Conservation (phyloP, 2,329 filamentous ascomycete genomes). For the Monilinia aucupariae region DNA sequence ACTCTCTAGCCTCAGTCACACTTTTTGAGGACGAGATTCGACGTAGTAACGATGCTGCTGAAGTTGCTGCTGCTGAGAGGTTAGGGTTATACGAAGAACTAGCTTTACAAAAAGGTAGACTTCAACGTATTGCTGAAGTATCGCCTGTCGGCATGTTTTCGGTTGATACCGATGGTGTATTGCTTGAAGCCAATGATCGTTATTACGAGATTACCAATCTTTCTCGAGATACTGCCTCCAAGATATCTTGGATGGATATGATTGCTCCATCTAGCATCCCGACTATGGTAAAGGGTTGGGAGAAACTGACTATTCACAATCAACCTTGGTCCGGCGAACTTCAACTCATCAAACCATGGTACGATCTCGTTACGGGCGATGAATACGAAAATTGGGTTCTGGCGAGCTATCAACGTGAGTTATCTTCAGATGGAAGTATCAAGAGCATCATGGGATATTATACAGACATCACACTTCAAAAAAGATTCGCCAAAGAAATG, state of each 20-base stretch:
- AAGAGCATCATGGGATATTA: constrained; percentile 74
- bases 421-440: constrained; percentile 54
- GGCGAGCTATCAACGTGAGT: constrained; percentile 69
- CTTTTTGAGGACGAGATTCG: constrained; percentile 77
- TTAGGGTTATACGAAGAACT: constrained; percentile 29
- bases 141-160: constrained; percentile 81
- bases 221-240: constrained; percentile 49
- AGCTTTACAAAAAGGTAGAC: constrained; percentile 25
- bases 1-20: constrained; percentile 73
- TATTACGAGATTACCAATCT: constrained; percentile 69
- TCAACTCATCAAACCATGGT: constrained; percentile 56
- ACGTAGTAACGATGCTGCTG: constrained; percentile 65
- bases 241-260: constrained; percentile 66
- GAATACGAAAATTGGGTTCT: constrained; percentile 68
- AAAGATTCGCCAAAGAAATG: constrained; percentile 77
- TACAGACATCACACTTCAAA: constrained; percentile 78
- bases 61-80: constrained; percentile 62
- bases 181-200: constrained; percentile 76
- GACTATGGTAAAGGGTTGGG: constrained; percentile 55
- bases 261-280: constrained; percentile 59
- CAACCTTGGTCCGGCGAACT: constrained; percentile 65
- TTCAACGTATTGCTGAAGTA: constrained; percentile 68
- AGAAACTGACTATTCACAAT: constrained; percentile 53
- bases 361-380: constrained; percentile 53
- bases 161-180: constrained; percentile 60